These are phyloP conservation scores for Phyllosticta citribraziliensis DNA, from an alignment of 2,329 filamentous ascomycete species.

Conservation along the genomic window DNA sequence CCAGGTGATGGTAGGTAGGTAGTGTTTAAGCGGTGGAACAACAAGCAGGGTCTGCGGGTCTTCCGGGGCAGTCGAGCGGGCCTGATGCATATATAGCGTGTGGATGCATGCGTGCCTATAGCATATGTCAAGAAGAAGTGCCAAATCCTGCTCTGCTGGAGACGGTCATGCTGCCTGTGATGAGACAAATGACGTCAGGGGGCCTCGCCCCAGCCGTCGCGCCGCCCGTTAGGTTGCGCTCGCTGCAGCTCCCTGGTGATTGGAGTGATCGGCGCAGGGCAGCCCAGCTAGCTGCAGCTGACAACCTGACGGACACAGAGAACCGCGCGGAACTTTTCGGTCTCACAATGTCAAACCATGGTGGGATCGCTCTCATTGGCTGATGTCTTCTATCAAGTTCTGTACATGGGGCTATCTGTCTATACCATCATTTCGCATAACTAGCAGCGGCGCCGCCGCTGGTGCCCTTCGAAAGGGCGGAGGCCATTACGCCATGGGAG, in stretches of 20 bases:
- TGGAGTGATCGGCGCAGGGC: neutral
- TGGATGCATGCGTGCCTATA: neutral
- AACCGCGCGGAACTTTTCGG: neutral
- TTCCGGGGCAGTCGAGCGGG: too few relatives aligned
- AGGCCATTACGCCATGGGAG: neutral
- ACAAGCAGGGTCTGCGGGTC: too few relatives aligned
- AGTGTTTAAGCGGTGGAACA: neutral
- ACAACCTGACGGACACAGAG: neutral
- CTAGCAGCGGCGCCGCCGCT: neutral
- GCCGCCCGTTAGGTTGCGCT: too few relatives aligned
- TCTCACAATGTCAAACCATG: neutral
- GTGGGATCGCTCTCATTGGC: neutral
- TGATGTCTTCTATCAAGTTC: neutral
- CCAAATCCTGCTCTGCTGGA: too few relatives aligned
- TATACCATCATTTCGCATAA: neutral
- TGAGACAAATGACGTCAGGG: too few relatives aligned
- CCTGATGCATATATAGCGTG: neutral
- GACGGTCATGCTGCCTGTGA: too few relatives aligned
- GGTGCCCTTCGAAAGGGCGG: neutral
- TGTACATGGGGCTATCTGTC: neutral
- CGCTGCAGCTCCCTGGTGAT: too few relatives aligned
- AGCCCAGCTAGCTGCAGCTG: neutral
- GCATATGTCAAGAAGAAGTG: too few relatives aligned
- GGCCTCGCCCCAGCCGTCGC: too few relatives aligned
- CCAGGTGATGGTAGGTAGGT: neutral